Conservation (phyloP, 2,329 filamentous ascomycete species). For the Lasiodiplodia gonubiensis region DNA sequence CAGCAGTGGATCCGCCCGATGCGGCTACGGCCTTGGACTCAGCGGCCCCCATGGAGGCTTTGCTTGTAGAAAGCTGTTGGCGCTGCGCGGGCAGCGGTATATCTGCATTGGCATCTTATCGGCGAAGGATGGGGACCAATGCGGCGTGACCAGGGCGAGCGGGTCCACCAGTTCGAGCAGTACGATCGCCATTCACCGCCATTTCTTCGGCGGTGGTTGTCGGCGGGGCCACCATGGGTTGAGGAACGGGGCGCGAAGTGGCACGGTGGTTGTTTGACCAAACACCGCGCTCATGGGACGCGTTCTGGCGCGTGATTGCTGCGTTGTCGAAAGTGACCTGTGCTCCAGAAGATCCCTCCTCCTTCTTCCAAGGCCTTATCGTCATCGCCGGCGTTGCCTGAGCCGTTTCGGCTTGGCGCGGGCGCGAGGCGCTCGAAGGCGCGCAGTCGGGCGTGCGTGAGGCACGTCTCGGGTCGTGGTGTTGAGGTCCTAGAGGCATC, state of each 20-base stretch:
- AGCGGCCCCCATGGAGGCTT: conserved; percentile 26
- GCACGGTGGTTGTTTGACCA: conserved; percentile 10
- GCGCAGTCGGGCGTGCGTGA: not conserved
- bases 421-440: not conserved
- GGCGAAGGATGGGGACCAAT: conserved; percentile 16
- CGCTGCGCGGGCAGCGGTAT: conserved; percentile 17
- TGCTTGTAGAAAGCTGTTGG: not conserved
- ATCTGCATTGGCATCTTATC: conserved; percentile 14
- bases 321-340: conserved; percentile 24
- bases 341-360: conserved; percentile 16
- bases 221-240: conserved; percentile 16
- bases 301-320: conserved; percentile 26
- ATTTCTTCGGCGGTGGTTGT: conserved; percentile 13
- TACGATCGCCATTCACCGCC: conserved; percentile 28
- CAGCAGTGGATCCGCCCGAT: not conserved
- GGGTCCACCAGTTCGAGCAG: conserved; percentile 26
- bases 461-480: not conserved
- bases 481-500: not conserved
- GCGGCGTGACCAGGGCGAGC: conserved; percentile 21
- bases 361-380: conserved; percentile 12
- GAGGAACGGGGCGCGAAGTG: conserved; percentile 8
- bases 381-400: not conserved
- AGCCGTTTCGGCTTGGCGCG: not conserved
- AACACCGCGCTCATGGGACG: conserved; percentile 12
- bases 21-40: conserved; percentile 20